Percentiles rank a stretch among this genome's conserved stretches.
These are phyloP conservation scores for Stagonosporopsis cucurbitacearum DNA, from an alignment of 2,329 filamentous ascomycete genomes.

Conservation along the genomic window DNA sequence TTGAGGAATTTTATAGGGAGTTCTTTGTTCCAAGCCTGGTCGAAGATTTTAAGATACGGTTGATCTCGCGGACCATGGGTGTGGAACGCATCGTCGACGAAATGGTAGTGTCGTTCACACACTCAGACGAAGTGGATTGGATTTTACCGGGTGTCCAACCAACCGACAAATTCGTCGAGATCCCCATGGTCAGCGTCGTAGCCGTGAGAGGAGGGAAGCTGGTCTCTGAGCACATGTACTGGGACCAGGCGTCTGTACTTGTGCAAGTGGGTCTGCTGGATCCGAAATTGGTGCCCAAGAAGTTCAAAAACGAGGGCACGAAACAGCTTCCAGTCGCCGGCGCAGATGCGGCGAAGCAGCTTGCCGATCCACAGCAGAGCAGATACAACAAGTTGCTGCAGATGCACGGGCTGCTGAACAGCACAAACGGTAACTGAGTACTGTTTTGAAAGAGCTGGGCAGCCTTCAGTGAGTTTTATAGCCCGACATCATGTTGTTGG, in stretches of 20 bases:
- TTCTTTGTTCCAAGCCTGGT: conserved; percentile 63
- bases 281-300: conserved; percentile 58
- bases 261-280: conserved; percentile 64
- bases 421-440: conserved; percentile 4
- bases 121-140: conserved; percentile 64
- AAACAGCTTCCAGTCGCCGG: conserved; percentile 52
- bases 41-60: conserved; percentile 59
- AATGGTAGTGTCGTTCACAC: conserved; percentile 62
- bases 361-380: conserved; percentile 50
- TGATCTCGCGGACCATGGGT: conserved; percentile 63
- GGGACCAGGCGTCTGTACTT: conserved; percentile 65
- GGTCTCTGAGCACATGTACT: conserved; percentile 64
- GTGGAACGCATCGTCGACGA: conserved; percentile 66
- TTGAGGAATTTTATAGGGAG: conserved; percentile 61
- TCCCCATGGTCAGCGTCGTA: conserved; percentile 64
- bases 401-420: conserved; percentile 43
- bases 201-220: conserved; percentile 60
- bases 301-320: conserved; percentile 48
- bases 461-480: not conserved
- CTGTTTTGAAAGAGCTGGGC: not conserved
- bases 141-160: conserved; percentile 63
- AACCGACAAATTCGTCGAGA: conserved; percentile 62
- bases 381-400: conserved; percentile 52
- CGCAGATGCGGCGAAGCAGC: conserved; percentile 50
- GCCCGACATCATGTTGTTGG: too few species aligned